Conservation (phyloP, 2,329 filamentous ascomycete species). For the Xylaria sp. region DNA sequence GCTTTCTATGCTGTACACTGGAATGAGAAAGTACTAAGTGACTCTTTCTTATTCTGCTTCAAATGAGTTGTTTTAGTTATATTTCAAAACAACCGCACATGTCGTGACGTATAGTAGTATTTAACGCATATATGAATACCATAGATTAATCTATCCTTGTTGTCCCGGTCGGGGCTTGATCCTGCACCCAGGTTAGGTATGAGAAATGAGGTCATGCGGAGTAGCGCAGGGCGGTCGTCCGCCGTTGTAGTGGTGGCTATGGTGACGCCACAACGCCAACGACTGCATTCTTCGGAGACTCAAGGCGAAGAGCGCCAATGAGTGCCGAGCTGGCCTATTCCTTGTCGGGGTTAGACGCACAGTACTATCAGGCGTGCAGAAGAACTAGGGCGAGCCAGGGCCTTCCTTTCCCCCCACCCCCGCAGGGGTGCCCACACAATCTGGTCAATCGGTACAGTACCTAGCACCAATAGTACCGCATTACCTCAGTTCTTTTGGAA, state of each 20-base stretch:
- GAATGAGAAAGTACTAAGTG: background rate
- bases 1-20: background rate
- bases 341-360: slow-evolving; percentile 1
- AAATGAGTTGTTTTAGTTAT: background rate
- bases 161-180: too few relatives aligned
- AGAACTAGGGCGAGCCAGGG: slow-evolving; percentile 5
- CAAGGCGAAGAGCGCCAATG: background rate
- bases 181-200: background rate
- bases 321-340: slow-evolving; percentile 20
- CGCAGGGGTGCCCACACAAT: slow-evolving; percentile 17
- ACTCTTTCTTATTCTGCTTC: background rate
- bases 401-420: slow-evolving; percentile 1
- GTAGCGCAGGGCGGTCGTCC: too few relatives aligned
- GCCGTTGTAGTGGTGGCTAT: slow-evolving; percentile 14
- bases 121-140: too few relatives aligned
- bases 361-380: background rate
- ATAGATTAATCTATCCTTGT: too few relatives aligned
- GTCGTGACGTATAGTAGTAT: background rate
- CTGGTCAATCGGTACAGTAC: slow-evolving; percentile 19
- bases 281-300: background rate
- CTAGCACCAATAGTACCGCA: slow-evolving; percentile 4
- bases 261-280: slow-evolving; percentile 19
- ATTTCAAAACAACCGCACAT: background rate
- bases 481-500: too few relatives aligned
- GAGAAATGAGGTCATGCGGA: background rate